A percentile compares a stretch with the other conserved stretches of the same genome.
Evolutionary conservation across 345 rosid genomes (phyloP).

Genomic region (Salix dunnii): DNA sequence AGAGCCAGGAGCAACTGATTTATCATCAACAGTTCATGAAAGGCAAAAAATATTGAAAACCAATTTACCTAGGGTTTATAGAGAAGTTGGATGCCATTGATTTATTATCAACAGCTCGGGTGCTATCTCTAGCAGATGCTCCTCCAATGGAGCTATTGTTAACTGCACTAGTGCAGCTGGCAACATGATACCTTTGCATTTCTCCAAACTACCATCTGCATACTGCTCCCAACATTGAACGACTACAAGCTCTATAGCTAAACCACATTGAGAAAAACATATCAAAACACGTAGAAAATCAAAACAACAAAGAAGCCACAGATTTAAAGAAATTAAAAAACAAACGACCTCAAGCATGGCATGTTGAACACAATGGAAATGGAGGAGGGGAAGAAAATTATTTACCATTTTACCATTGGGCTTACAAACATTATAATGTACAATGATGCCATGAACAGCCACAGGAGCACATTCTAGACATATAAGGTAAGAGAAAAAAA

Average conservation of each 20-base stretch:
- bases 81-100: slow-evolving; percentile 57
- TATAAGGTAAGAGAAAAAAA: background rate
- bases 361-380: background rate
- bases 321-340: background rate
- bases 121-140: slow-evolving; percentile 67
- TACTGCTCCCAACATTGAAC: slow-evolving; percentile 69
- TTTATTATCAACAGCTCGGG: slow-evolving; percentile 40
- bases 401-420: background rate
- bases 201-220: slow-evolving; percentile 87
- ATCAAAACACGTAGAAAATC: background rate
- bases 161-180: slow-evolving; percentile 93
- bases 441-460: background rate
- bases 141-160: slow-evolving; percentile 75
- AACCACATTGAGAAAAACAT: slow-evolving; percentile 29
- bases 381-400: no score
- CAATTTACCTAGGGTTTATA: slow-evolving; percentile 63
- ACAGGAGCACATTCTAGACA: background rate
- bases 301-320: background rate
- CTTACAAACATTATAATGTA: background rate
- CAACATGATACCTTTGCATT: slow-evolving; percentile 96
- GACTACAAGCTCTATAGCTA: slow-evolving; percentile 32
- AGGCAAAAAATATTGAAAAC: background rate
- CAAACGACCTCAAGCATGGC: background rate
- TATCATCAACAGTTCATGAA: background rate
- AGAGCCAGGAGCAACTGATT: background rate